A percentile compares a stretch with the other conserved stretches of the same genome.
Conservation (phyloP, 345 rosid genomes). For the sweet orange (Citrus sinensis) region DVS_A1.0 CM039167.1:8736501-8737000, state of each 20-base stretch:
- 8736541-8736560: no score
- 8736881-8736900: background rate
- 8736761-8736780: background rate
- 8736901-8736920: constrained; percentile 5
- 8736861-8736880: no score
- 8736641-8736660: background rate
- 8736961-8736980: background rate
- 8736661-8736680: background rate
- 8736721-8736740: background rate
- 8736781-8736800: background rate
- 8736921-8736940: background rate
- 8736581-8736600: no score
- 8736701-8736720: background rate
- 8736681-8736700: background rate
- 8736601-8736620: background rate
- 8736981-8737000: background rate
- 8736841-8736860: background rate
- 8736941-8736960: constrained; percentile 3
- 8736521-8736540: no score
- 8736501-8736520: no score
- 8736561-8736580: no score
- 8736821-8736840: background rate
- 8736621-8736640: background rate
- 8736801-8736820: background rate
- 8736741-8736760: background rate